Conservation (phyloP, 306 rosid species). For the Ormosia emarginata region DNA sequence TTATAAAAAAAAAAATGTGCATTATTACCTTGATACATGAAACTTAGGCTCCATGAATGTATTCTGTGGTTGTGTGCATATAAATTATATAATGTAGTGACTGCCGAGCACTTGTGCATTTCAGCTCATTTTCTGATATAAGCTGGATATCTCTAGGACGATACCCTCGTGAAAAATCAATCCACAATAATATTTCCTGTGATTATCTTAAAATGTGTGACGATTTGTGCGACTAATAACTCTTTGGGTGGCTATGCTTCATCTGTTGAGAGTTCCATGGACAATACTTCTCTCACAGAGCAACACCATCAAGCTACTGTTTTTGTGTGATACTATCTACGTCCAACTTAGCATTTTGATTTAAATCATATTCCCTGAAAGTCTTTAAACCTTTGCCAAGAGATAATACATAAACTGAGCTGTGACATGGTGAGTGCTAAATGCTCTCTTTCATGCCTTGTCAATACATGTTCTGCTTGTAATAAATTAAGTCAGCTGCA, state of each 20-base stretch:
- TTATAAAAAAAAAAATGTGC: neutral
- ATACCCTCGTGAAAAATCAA: neutral
- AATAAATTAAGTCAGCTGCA: neutral
- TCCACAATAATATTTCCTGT: neutral
- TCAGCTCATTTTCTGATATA: neutral
- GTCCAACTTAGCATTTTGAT: neutral
- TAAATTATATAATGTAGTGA: neutral
- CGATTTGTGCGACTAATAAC: neutral
- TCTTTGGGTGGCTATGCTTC: neutral
- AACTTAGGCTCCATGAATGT: neutral
- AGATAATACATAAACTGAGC: neutral
- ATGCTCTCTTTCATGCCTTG: neutral
- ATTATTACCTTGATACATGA: neutral
- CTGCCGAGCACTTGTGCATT: neutral
- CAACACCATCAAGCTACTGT: neutral
- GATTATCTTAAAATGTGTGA: conserved; percentile 24
- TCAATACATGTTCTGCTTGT: neutral
- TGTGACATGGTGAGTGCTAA: neutral
- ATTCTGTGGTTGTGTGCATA: neutral
- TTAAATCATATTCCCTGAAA: neutral
- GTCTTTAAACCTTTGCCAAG: neutral
- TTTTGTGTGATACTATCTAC: neutral
- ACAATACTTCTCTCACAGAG: neutral
- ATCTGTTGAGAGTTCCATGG: neutral
- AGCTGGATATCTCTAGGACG: neutral